Conservation (phyloP, 1,284 basidiomycete species). For the Rhodotorula mucilaginosa region DNA sequence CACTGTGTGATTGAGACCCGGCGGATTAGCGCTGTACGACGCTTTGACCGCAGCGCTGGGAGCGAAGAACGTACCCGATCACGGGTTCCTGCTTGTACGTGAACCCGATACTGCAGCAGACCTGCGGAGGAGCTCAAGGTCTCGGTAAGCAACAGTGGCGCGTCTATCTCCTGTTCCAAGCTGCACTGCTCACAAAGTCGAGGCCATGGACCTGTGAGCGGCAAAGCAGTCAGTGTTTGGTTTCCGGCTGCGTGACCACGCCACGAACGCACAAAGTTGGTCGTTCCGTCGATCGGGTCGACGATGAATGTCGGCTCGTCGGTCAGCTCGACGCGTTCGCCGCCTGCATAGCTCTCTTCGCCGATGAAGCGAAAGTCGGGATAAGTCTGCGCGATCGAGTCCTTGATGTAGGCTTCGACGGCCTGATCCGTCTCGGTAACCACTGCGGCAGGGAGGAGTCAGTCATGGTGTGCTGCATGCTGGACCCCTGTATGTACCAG, state of each 20-base stretch:
- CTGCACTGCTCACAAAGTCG: slow-evolving; percentile 17
- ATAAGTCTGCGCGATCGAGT: slow-evolving; percentile 56
- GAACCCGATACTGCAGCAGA: slow-evolving; percentile 86
- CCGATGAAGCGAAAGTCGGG: slow-evolving; percentile 61
- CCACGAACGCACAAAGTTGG: slow-evolving; percentile 73
- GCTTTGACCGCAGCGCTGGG: too few species aligned
- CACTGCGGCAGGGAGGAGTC: slow-evolving; percentile 47
- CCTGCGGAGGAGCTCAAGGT: slow-evolving; percentile 44
- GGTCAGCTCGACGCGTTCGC: slow-evolving; percentile 66
- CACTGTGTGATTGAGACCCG: slow-evolving; percentile 50
- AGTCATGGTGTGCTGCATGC: too few species aligned
- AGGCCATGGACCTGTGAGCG: slow-evolving; percentile 57
- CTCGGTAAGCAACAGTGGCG: neutral
- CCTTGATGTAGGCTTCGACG: slow-evolving; percentile 80
- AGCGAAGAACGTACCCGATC: slow-evolving; percentile 55
- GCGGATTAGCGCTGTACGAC: too few species aligned
- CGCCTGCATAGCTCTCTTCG: slow-evolving; percentile 79
- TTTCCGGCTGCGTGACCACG: too few species aligned
- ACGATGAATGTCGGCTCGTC: slow-evolving; percentile 90
- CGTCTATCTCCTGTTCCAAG: too few species aligned
- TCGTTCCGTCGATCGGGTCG: slow-evolving; percentile 86
- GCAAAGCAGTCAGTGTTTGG: neutral
- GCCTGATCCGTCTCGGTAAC: slow-evolving; percentile 96
- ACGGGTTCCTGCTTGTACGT: slow-evolving; percentile 76
- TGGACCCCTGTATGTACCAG: too few species aligned